Evolutionary conservation across 2,329 filamentous ascomycete species (phyloP), one percentile per base, ranked within the genome.

Genomic region (Helotiales sp.): DNA sequence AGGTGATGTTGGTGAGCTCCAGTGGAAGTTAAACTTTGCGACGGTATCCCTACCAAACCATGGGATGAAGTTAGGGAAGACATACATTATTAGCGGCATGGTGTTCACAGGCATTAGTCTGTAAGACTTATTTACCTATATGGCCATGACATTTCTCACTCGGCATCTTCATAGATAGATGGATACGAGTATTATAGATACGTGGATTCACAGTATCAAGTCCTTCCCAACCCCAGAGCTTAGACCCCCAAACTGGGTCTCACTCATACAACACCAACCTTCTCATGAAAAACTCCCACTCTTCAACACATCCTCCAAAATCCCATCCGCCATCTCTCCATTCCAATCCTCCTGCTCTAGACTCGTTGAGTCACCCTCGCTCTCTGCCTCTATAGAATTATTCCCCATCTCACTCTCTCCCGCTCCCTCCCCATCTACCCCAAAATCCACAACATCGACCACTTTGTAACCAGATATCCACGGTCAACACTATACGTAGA

Each of bases 261-360:
- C 7, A 25, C 25, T 29, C 22, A 25, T 27, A n/a, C 42, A 29
- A 13, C n/a, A 15, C 33, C 8, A 36, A 36, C 2, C 31, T 25
- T n/a, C 48, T 36, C n/a, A 3, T 19, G 15, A 52, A 27, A 19
- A 54, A 33, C 19, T 46, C 1, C 54, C 46, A 29, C n/a, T 46
- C 27, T 34, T 38, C 12, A 55, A 22, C 4, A 51, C 46, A 17
- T 55, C 54, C 12, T 55, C 54, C 34, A 55, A 36, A 7, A 55
- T 51, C 27, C 24, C 36, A 1, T 55, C 54, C 15, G 51, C 54
- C 24, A 40, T 27, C 8, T 42, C 36, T 1, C 54, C 54, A 51
- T 15, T 46, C 54, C 54, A 55, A 17, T 51, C 36, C 5, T 25
- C 24, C 40, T 29, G 17, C 1, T 19, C 25, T 5, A 29, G 9